Percentiles rank a stretch among this genome's conserved stretches.
phyloP scores from a whole-genome alignment of 2,329 filamentous ascomycete species.

The Pseudogymnoascus sp. region DNA sequence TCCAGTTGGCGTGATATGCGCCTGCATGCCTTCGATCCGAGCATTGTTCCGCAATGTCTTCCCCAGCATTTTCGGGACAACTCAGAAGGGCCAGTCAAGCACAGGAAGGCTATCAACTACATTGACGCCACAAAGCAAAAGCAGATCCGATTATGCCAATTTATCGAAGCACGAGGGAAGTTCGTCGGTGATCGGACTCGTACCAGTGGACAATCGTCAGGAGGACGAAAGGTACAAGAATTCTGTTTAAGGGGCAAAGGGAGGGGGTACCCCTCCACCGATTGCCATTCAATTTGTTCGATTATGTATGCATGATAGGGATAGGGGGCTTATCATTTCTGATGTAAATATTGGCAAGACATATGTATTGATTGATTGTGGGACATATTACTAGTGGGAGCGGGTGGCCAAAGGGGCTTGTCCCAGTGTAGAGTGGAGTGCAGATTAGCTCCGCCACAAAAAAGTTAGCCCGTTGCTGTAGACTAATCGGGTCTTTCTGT shows the following conservation, averaged over 20 bases:
- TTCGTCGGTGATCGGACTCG: background rate
- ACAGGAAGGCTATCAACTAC: background rate
- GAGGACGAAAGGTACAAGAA: background rate
- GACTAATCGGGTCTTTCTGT: background rate
- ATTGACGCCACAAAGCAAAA: background rate
- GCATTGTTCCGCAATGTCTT: constrained; percentile 20
- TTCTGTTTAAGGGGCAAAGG: background rate
- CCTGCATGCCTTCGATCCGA: constrained; percentile 23
- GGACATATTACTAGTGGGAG: background rate
- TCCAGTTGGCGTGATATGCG: constrained; percentile 24
- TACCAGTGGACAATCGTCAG: background rate
- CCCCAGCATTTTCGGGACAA: constrained; percentile 18
- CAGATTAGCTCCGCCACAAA: background rate
- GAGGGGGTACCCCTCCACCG: background rate
- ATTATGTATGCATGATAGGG: background rate
- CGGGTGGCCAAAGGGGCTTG: constrained; percentile 1
- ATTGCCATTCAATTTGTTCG: background rate
- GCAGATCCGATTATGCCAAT: background rate
- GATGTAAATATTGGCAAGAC: constrained; percentile 4
- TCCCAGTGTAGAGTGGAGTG: background rate
- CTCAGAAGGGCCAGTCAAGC: constrained; percentile 3
- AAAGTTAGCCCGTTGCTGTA: background rate
- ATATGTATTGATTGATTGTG: background rate
- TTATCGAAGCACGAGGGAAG: background rate
- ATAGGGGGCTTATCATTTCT: constrained; percentile 6